Base-by-base conservation (phyloP, 2,329 filamentous ascomycete genomes). In the Cercospora beticola region DNA sequence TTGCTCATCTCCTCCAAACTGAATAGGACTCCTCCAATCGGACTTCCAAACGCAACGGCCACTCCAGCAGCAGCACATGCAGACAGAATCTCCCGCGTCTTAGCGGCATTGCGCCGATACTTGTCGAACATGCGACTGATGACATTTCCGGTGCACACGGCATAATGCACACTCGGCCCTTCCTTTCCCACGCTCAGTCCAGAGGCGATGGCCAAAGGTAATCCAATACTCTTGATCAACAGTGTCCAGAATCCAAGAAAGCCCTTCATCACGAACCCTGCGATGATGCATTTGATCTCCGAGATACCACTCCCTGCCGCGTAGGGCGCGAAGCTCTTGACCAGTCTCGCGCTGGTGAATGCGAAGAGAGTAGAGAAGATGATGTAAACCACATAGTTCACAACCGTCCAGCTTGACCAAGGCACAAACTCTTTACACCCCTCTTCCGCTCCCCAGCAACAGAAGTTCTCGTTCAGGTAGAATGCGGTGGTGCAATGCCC, bases 281-380 rank as follows among this genome's bases (percentile, higher is more conserved):
- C 95, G 77, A 99, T 97, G 78, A 99, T 98, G 81, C 93, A 97
- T 81, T 99, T 99, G 85, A 99, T 99, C 82, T 99, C 95, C 12
- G 93, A 97, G 68, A 99, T 99, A 49, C 95, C 95, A 12, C 93
- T 97, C 16, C 95, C 95, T 36, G 95, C 95, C 10, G 95, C 95
- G 79, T 99, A 99, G 0, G 95, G 95, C 4, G 95, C 94, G 80
- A 95, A 98, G 0, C 88, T 89, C 78, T 93, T 95, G 77, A 99
- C 95, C 49, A 99, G 85, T 43, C 87, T 89, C 0, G 94, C 94
- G 2, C 94, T 90, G 3, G 90, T 90, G 64, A 91, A 91, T 18
- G 94, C 92, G 78, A 98, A 97, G 2, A 91, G 78, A 23, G 49
- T 68, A 65, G 92, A 93, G 81, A 96, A 95, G 63, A 92, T 76